These are phyloP conservation scores for Tephrocybe sp. DNA, from an alignment of 768 basidiomycete species.

Conservation along the genomic window DNA sequence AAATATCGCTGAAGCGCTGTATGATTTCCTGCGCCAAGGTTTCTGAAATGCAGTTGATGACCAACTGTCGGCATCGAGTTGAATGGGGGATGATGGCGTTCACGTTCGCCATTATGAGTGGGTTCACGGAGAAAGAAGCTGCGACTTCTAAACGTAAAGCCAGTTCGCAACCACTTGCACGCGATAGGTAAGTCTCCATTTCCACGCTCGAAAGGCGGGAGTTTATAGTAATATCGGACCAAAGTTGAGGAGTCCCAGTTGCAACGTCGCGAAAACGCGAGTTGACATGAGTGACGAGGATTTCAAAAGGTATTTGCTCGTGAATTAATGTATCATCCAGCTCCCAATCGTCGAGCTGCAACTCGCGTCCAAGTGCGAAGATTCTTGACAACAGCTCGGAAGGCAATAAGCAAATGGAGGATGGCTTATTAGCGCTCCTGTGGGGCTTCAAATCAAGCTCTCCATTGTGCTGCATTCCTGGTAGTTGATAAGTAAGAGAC, in stretches of 20 bases:
- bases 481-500: neutral
- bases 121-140: conserved; percentile 1
- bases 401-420: conserved; percentile 24
- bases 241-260: conserved; percentile 34
- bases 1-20: conserved; percentile 23
- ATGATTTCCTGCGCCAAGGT: conserved; percentile 23
- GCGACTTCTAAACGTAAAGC: conserved; percentile 28
- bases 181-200: conserved; percentile 27
- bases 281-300: conserved; percentile 37
- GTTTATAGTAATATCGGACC: conserved; percentile 33
- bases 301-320: conserved; percentile 27
- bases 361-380: conserved; percentile 26
- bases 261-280: conserved; percentile 36
- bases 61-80: conserved; percentile 34
- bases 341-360: conserved; percentile 12
- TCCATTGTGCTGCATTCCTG: neutral
- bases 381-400: conserved; percentile 30
- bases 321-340: neutral
- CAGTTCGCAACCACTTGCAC: conserved; percentile 30
- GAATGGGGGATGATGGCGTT: conserved; percentile 29
- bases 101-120: conserved; percentile 22
- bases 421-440: conserved; percentile 4
- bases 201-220: conserved; percentile 17
- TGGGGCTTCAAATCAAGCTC: neutral
- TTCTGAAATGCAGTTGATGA: conserved; percentile 27